phyloP scores from a whole-genome alignment of 768 basidiomycete genomes.

The Lactarius psammicola region DNA sequence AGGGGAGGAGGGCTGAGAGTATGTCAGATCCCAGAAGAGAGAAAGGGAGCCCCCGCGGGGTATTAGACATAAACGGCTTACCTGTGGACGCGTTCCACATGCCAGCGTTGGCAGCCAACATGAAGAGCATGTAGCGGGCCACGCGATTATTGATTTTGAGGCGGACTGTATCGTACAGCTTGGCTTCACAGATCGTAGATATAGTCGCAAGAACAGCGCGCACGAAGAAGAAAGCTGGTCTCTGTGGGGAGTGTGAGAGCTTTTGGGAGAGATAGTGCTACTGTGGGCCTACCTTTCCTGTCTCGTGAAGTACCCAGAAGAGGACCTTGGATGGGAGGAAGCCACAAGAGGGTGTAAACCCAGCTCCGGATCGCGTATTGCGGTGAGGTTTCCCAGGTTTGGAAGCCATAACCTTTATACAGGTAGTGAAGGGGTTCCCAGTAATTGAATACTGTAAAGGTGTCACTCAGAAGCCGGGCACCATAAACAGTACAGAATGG shows the following conservation, averaged over 20 bases:
- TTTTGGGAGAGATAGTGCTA: constrained; percentile 19
- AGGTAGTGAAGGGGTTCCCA: constrained; percentile 98
- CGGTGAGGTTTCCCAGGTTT: constrained; percentile 97
- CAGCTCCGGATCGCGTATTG: constrained; percentile 90
- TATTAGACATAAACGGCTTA: constrained; percentile 37
- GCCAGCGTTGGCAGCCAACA: constrained; percentile 80
- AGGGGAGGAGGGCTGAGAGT: constrained; percentile 81
- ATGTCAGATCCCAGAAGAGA: constrained; percentile 21
- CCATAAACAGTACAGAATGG: not conserved
- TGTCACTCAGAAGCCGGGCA: not conserved
- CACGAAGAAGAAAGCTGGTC: constrained; percentile 85
- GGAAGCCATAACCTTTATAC: constrained; percentile 82
- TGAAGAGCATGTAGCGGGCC: constrained; percentile 91
- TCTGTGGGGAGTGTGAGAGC: constrained; percentile 44
- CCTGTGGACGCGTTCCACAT: constrained; percentile 93
- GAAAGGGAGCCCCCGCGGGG: not conserved
- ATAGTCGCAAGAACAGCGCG: constrained; percentile 75
- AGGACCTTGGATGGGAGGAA: constrained; percentile 63
- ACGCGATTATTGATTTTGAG: constrained; percentile 84
- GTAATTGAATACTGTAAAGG: constrained; percentile 85
- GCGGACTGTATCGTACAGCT: constrained; percentile 76
- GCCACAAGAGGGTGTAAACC: constrained; percentile 85
- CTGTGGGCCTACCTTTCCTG: constrained; percentile 63
- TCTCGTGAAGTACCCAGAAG: constrained; percentile 45
- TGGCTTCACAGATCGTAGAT: constrained; percentile 74